These are phyloP conservation scores for Aquanectria penicillioides DNA, from an alignment of 2,329 filamentous ascomycete species.

Conservation along the genomic window DNA sequence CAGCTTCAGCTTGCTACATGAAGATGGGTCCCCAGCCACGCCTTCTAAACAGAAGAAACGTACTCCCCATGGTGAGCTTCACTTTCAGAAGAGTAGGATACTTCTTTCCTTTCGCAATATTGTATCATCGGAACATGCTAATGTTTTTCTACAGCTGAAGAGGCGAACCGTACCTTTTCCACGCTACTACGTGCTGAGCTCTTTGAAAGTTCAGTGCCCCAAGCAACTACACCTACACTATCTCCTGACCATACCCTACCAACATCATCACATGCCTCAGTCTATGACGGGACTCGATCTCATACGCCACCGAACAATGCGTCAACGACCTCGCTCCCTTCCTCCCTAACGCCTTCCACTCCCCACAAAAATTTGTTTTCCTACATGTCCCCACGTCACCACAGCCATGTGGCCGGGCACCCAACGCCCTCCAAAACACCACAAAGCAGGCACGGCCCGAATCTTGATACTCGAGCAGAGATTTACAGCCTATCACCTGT, in stretches of 20 bases:
- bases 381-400: slow-evolving; percentile 81
- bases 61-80: slow-evolving; percentile 86
- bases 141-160: slow-evolving; percentile 69
- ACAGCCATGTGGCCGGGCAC: slow-evolving; percentile 78
- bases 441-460: slow-evolving; percentile 86
- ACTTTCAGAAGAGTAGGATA: slow-evolving; percentile 88
- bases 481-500: slow-evolving; percentile 97
- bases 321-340: slow-evolving; percentile 70
- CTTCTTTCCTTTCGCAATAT: not conserved
- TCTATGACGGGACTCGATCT: slow-evolving; percentile 75
- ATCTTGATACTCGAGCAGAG: slow-evolving; percentile 89
- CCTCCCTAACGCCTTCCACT: slow-evolving; percentile 87
- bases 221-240: slow-evolving; percentile 72
- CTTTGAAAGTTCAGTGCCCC: slow-evolving; percentile 90
- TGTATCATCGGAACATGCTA: slow-evolving; percentile 2
- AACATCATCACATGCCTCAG: slow-evolving; percentile 61
- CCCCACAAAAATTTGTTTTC: slow-evolving; percentile 98
- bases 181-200: slow-evolving; percentile 88
- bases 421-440: slow-evolving; percentile 90
- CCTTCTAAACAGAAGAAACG: slow-evolving; percentile 87
- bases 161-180: slow-evolving; percentile 94
- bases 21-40: slow-evolving; percentile 92
- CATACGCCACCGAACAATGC: slow-evolving; percentile 81
- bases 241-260: slow-evolving; percentile 67
- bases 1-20: slow-evolving; percentile 90